Conservation (phyloP, 768 basidiomycete genomes). For the Pulveroboletus sp. region DNA sequence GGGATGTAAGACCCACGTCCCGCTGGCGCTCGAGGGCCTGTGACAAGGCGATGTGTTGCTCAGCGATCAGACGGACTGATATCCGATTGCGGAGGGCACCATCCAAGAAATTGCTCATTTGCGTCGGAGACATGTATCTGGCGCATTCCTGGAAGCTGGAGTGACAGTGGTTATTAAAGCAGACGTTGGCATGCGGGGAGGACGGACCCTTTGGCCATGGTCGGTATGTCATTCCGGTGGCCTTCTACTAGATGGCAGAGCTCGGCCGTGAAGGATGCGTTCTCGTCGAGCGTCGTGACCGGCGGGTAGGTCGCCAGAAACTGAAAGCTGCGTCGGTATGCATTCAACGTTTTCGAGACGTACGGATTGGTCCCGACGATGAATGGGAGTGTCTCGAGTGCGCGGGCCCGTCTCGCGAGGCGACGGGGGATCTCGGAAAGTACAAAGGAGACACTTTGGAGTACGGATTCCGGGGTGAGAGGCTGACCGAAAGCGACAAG, state of each 20-base stretch:
- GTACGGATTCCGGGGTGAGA: slow-evolving; percentile 63
- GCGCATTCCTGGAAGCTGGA: slow-evolving; percentile 81
- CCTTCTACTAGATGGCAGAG: slow-evolving; percentile 70
- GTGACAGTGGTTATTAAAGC: background rate
- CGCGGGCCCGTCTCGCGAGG: slow-evolving; percentile 70
- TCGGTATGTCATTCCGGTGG: slow-evolving; percentile 87
- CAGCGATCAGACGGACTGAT: slow-evolving; percentile 83
- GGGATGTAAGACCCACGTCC: slow-evolving; percentile 30
- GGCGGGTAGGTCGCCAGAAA: slow-evolving; percentile 65
- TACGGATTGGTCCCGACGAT: slow-evolving; percentile 90
- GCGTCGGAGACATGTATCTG: slow-evolving; percentile 78
- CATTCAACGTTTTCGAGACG: slow-evolving; percentile 65
- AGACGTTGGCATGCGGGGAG: slow-evolving; percentile 2
- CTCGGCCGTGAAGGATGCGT: slow-evolving; percentile 61
- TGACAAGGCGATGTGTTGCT: slow-evolving; percentile 87
- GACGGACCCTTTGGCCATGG: slow-evolving; percentile 81
- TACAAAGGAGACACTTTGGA: slow-evolving; percentile 72
- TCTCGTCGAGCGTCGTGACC: slow-evolving; percentile 66
- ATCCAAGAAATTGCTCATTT: slow-evolving; percentile 79
- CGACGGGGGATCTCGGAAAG: slow-evolving; percentile 76
- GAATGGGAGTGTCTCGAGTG: slow-evolving; percentile 75
- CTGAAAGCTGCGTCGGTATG: slow-evolving; percentile 68
- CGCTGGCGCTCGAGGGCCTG: slow-evolving; percentile 52
- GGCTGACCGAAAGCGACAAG: slow-evolving; percentile 77
- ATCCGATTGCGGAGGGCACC: slow-evolving; percentile 84